Base-by-base conservation (phyloP, 2,329 filamentous ascomycete genomes). In the Epichloe glyceriae region DNA sequence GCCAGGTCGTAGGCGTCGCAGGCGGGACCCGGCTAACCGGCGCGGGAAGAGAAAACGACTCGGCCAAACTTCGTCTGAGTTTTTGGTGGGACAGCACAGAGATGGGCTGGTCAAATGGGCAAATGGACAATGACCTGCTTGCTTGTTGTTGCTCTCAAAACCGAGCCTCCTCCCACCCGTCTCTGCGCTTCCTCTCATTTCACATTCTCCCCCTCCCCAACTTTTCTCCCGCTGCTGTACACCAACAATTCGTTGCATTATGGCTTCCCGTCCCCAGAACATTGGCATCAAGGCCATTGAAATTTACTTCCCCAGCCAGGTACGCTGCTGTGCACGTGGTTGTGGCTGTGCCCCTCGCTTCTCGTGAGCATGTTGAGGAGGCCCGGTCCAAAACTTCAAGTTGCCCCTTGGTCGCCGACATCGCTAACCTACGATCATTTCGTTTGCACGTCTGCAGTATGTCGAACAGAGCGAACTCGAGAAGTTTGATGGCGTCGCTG, bases 221-320 rank as follows among this genome's bases (percentile, higher is more conserved):
- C 35, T n/a, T 35, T 30, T 49, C 44, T 26, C 40, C 6, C 20
- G n/a, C 15, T 14, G 10, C 20, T 17, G 20, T 30, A 30, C 44
- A 37, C 20, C 17, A 40, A 15, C n/a, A 12, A 30, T 46, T 35
- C 17, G n/a, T 45, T 40, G 26, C 62, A 73, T 55, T 53, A 90
- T 89, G 85, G 78, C 85, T 65, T 68, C 82, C 60, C 83, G 85
- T 71, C 85, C 87, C 58, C 82, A 89, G 70, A 91, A 91, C 73
- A 84, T 93, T 70, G 87, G 87, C 78, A 89, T 93, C 68, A 91
- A 93, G 76, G 87, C 86, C 84, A 87, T 93, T 70, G 87, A 93
- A 69, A 80, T 93, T 66, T 93, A 93, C 71, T 87, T 88, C 66
- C 87, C 87, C 58, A 86, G 78, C 69, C 87, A 91, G 82, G 87